Evolutionary conservation across 2,329 filamentous ascomycete species (phyloP).

Genomic region (Drechslerella dactyloides): DNA sequence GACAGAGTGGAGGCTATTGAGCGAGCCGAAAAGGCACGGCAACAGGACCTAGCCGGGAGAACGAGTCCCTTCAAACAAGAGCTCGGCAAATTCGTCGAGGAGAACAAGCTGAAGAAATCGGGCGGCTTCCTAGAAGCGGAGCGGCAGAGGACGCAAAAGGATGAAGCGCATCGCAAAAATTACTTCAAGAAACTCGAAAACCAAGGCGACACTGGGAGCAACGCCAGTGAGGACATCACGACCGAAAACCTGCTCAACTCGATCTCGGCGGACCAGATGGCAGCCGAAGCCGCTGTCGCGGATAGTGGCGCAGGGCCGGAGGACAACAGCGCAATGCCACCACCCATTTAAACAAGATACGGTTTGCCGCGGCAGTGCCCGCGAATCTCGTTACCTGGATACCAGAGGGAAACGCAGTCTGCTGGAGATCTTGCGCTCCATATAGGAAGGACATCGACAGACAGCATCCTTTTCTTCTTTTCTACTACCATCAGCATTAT

Average conservation of each 20-base stretch:
- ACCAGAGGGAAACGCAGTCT: not conserved
- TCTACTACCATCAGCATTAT: too few species aligned
- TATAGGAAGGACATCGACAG: too few species aligned
- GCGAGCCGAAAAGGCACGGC: constrained; percentile 87
- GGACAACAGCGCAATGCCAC: constrained; percentile 1
- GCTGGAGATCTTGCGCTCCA: too few species aligned
- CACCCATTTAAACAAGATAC: constrained; percentile 3
- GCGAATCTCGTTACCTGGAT: not conserved
- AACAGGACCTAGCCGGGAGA: constrained; percentile 83
- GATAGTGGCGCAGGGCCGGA: constrained; percentile 5
- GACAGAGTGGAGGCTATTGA: constrained; percentile 92
- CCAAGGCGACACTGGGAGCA: constrained; percentile 38
- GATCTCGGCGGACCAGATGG: constrained; percentile 48
- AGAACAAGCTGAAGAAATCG: constrained; percentile 92
- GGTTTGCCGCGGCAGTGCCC: not conserved
- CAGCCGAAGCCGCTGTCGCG: constrained; percentile 21
- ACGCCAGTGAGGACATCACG: constrained; percentile 47
- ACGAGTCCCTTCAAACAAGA: constrained; percentile 83
- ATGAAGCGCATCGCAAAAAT: constrained; percentile 83
- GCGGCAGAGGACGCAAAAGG: constrained; percentile 79
- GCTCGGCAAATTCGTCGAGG: constrained; percentile 80
- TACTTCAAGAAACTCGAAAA: constrained; percentile 58
- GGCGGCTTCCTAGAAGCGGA: constrained; percentile 95
- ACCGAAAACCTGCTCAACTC: constrained; percentile 47
- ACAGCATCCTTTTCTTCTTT: too few species aligned